Conservation (phyloP, 768 basidiomycete species). For the Podaxis sp. region DNA sequence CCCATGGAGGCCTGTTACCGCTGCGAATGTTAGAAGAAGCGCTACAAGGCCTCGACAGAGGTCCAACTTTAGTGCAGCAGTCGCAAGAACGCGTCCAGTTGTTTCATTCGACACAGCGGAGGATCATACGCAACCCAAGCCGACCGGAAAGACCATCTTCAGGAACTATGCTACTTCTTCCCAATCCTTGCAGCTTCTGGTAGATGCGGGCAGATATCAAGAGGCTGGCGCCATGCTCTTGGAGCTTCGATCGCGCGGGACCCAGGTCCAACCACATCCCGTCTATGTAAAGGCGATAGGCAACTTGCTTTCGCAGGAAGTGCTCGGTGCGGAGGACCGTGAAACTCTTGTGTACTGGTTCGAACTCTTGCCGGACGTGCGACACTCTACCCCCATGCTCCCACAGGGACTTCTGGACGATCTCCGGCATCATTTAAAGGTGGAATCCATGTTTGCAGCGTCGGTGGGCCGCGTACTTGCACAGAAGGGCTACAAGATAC, state of each 20-base stretch:
- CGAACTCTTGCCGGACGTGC: conserved; percentile 16
- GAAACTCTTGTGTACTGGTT: conserved; percentile 35
- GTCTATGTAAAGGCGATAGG: conserved; percentile 39
- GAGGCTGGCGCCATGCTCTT: conserved; percentile 33
- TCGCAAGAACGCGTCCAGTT: background rate
- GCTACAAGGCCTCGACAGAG: background rate
- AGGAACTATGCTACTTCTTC: conserved; percentile 12
- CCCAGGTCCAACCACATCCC: conserved; percentile 33
- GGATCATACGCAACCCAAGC: background rate
- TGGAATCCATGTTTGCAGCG: conserved; percentile 36
- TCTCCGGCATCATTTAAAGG: conserved; percentile 2
- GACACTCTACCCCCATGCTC: background rate
- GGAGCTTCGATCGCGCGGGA: conserved; percentile 38
- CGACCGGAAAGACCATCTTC: background rate
- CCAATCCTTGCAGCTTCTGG: conserved; percentile 20
- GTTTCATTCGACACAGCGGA: background rate
- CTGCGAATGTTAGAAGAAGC: background rate
- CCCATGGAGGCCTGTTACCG: conserved; percentile 20
- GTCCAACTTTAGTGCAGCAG: background rate
- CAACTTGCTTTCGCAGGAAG: conserved; percentile 25
- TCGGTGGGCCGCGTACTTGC: conserved; percentile 45
- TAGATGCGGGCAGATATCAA: conserved; percentile 27
- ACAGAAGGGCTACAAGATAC: conserved; percentile 41
- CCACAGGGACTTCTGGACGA: background rate
- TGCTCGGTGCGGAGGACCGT: background rate